Evolutionary conservation across 2,329 filamentous ascomycete genomes (phyloP).

Genomic region (Aschersonia sp.): DNA sequence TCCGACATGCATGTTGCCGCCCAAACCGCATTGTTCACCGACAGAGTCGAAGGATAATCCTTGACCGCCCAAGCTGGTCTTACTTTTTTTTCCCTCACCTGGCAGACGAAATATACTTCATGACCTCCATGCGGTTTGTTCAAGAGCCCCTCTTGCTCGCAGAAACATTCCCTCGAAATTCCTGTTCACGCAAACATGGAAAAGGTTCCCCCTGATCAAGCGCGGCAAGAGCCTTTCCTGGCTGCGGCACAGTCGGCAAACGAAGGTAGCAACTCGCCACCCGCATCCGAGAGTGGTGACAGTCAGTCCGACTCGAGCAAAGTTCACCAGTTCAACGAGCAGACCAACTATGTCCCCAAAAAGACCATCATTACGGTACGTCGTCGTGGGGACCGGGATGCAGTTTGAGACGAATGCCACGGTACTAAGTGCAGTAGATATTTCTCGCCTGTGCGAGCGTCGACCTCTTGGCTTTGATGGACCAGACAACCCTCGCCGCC

Average conservation of each 20-base stretch:
- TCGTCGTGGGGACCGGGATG: not conserved
- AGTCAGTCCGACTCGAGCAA: conserved; percentile 8
- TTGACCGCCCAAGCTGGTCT: too few species aligned
- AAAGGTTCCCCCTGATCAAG: not conserved
- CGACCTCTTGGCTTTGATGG: conserved; percentile 40
- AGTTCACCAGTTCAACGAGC: conserved; percentile 31
- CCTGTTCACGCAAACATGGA: not conserved
- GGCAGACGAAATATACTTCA: too few species aligned
- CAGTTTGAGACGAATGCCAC: not conserved
- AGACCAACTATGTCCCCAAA: conserved; percentile 39
- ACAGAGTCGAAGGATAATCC: too few species aligned
- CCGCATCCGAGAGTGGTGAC: conserved; percentile 3
- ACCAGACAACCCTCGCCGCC: conserved; percentile 41
- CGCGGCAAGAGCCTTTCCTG: not conserved
- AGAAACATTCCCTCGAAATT: too few species aligned
- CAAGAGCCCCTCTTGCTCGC: too few species aligned
- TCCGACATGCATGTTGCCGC: not conserved
- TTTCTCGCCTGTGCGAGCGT: conserved; percentile 41
- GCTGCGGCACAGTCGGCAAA: not conserved
- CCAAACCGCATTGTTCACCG: not conserved
- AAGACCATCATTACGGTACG: conserved; percentile 35
- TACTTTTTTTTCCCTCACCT: too few species aligned
- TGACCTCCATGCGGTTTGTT: too few species aligned
- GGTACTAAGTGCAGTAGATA: conserved; percentile 23
- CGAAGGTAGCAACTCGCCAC: conserved; percentile 1